Evolutionary conservation across 1,284 basidiomycete genomes (phyloP).

Genomic region (Ceratobasidium sp.): DNA sequence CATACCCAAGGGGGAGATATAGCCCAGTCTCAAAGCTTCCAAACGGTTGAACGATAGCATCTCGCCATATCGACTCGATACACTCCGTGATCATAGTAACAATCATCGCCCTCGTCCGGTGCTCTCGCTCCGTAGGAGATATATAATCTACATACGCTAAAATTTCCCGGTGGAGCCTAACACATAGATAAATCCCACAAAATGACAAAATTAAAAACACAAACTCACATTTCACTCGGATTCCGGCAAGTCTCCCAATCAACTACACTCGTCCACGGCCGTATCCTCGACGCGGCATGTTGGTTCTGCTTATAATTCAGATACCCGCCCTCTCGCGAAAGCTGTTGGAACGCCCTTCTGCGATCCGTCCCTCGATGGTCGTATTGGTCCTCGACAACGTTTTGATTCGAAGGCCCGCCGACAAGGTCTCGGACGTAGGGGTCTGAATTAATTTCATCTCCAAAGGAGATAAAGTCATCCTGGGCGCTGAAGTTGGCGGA

Average conservation of each 20-base stretch:
- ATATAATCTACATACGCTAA: constrained; percentile 88
- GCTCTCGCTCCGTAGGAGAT: constrained; percentile 85
- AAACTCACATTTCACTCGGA: constrained; percentile 79
- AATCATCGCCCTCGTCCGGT: constrained; percentile 82
- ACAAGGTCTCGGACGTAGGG: constrained; percentile 42
- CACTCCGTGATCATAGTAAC: constrained; percentile 78
- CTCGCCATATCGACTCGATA: constrained; percentile 74
- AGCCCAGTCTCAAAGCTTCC: constrained; percentile 95
- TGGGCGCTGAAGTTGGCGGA: constrained; percentile 45
- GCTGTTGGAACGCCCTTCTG: constrained; percentile 52
- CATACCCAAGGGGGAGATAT: constrained; percentile 92
- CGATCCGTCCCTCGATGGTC: constrained; percentile 48
- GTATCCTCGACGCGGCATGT: constrained; percentile 68
- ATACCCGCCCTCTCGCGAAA: constrained; percentile 59
- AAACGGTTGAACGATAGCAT: constrained; percentile 87
- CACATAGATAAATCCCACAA: not conserved
- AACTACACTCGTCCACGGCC: constrained; percentile 83
- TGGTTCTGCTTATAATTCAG: constrained; percentile 68
- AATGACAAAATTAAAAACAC: constrained; percentile 33
- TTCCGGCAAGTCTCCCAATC: constrained; percentile 82
- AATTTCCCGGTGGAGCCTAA: constrained; percentile 85
- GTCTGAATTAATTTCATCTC: constrained; percentile 51
- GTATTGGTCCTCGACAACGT: constrained; percentile 26
- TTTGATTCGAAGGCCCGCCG: not conserved
- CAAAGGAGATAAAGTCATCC: constrained; percentile 72